A percentile compares a stretch with the other conserved stretches of the same genome.
These are phyloP conservation scores for Sugiyamaella novakii DNA, from an alignment of 1,139 yeast genomes.

Conservation along the genomic window DNA sequence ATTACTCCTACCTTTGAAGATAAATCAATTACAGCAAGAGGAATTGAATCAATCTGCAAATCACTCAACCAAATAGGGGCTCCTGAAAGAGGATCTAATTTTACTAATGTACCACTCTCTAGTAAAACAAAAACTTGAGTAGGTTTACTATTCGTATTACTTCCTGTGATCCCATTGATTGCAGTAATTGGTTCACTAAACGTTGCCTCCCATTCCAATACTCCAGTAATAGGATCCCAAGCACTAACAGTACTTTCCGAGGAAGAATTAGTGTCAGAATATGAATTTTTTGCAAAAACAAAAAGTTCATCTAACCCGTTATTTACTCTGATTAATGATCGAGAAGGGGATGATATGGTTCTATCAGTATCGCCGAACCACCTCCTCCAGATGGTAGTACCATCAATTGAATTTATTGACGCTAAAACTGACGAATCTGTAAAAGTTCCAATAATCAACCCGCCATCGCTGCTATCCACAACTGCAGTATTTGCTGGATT, in stretches of 20 bases:
- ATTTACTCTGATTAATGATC: conserved; percentile 7
- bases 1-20: conserved; percentile 9
- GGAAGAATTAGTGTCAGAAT: too few relatives aligned
- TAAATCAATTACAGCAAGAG: conserved; percentile 11
- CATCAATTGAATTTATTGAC: conserved; percentile 30
- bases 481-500: conserved; percentile 23
- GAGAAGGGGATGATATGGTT: neutral
- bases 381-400: conserved; percentile 33
- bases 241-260: conserved; percentile 5
- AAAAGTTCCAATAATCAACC: conserved; percentile 19
- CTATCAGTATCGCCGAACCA: conserved; percentile 14
- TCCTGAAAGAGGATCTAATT: conserved; percentile 8
- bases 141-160: neutral
- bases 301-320: conserved; percentile 15
- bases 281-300: conserved; percentile 6
- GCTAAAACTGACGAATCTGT: conserved; percentile 30
- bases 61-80: conserved; percentile 4
- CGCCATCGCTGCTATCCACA: conserved; percentile 8
- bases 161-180: conserved; percentile 1
- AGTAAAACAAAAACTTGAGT: conserved; percentile 4
- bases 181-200: conserved; percentile 10
- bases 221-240: conserved; percentile 12
- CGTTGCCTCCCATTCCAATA: conserved; percentile 4
- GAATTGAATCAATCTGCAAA: conserved; percentile 5
- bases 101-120: conserved; percentile 2